Percentiles rank a stretch among this genome's conserved stretches.
These are phyloP conservation scores for Auricularia sp. DNA, from an alignment of 768 basidiomycete species.

Conservation along the genomic window DNA sequence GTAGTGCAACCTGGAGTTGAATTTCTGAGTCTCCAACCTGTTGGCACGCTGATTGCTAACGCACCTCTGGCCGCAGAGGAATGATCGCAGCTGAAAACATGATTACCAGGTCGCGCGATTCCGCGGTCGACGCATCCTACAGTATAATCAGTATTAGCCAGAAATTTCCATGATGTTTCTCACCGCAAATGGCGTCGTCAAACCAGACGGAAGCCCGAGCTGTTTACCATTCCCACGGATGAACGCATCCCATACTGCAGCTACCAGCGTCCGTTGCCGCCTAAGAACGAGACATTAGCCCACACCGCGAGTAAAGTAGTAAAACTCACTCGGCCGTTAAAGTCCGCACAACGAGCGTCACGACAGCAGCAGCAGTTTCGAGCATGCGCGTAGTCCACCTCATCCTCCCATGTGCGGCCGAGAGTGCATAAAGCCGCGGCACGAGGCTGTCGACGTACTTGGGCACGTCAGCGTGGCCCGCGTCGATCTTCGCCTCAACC, in stretches of 20 bases:
- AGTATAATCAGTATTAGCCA: conserved; percentile 10
- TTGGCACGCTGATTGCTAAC: conserved; percentile 8
- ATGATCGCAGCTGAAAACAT: conserved; percentile 61
- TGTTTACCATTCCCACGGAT: conserved; percentile 40
- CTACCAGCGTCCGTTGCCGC: conserved; percentile 51
- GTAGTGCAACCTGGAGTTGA: conserved; percentile 37
- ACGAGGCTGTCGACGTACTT: conserved; percentile 75
- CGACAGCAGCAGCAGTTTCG: conserved; percentile 51
- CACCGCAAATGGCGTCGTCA: conserved; percentile 47
- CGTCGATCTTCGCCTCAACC: conserved; percentile 39
- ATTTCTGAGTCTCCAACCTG: too few relatives aligned
- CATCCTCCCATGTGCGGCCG: conserved; percentile 13
- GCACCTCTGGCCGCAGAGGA: conserved; percentile 57
- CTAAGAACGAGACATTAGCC: conserved; percentile 27
- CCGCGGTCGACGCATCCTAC: conserved; percentile 33
- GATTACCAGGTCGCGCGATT: conserved; percentile 53
- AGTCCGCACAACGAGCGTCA: conserved; percentile 57
- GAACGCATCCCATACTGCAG: conserved; percentile 44
- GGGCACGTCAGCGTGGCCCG: conserved; percentile 57
- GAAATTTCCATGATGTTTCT: conserved; percentile 5
- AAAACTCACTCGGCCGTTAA: conserved; percentile 53
- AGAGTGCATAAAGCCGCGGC: conserved; percentile 47
- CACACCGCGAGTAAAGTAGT: background rate
- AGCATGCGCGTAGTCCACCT: conserved; percentile 45
- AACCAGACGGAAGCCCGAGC: conserved; percentile 35